Percentiles rank a stretch among this genome's conserved stretches.
Evolutionary conservation across 306 rosid species (phyloP).

Genomic region (Rosa lucieae): DNA sequence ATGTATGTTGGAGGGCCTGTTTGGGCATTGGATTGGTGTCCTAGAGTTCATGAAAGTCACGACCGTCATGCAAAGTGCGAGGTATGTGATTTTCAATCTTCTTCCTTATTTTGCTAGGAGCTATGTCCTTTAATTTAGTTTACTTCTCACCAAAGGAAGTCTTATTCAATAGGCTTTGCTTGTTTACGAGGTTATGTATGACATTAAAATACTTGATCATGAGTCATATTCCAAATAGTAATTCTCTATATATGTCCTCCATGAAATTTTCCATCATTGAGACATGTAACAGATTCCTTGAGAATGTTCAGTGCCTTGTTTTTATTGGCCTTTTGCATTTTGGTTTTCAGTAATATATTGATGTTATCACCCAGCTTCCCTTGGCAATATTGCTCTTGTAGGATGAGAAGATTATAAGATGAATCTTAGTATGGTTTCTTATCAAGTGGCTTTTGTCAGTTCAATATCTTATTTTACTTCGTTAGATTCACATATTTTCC

Average conservation of each 20-base stretch:
- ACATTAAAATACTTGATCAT: neutral
- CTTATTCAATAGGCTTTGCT: neutral
- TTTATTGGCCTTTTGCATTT: neutral
- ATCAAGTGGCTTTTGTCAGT: neutral
- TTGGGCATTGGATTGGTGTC: constrained; percentile 98
- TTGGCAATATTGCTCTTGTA: neutral
- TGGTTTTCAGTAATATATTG: neutral
- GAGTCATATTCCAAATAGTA: neutral
- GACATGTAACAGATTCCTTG: neutral
- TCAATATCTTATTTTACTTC: neutral
- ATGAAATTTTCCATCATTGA: neutral
- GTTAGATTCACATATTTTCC: neutral
- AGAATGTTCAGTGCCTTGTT: neutral
- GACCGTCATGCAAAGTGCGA: constrained; percentile 60
- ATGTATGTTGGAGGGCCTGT: constrained; percentile 89
- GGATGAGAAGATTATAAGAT: neutral
- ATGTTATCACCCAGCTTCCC: neutral
- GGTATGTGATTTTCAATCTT: constrained; percentile 45
- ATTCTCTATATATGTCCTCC: neutral
- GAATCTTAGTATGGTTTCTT: neutral
- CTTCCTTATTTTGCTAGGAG: constrained; percentile 1
- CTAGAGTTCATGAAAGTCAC: constrained; percentile 50
- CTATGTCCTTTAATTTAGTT: neutral
- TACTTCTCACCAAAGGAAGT: neutral
- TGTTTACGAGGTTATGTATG: neutral